A percentile compares a stretch with the other conserved stretches of the same genome.
phyloP scores from a whole-genome alignment of 805 yeast genomes.

The Lipomyces orientalis region DNA sequence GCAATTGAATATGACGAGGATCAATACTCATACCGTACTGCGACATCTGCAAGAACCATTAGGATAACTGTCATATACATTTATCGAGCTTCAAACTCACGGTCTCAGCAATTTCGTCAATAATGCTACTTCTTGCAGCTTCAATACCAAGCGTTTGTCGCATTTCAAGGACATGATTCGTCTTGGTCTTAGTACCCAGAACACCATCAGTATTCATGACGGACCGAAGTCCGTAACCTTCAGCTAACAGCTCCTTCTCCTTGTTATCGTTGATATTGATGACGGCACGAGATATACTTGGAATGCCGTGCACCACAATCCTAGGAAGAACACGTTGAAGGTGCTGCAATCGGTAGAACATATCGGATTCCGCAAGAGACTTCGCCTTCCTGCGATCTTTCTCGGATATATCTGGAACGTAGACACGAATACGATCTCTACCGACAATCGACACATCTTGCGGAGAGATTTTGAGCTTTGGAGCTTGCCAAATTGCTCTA shows the following conservation, averaged over 20 bases:
- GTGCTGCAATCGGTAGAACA: slow-evolving; percentile 88
- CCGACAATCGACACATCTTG: slow-evolving; percentile 74
- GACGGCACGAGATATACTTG: slow-evolving; percentile 93
- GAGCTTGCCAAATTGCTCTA: slow-evolving; percentile 77
- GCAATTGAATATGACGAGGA: slow-evolving; percentile 96
- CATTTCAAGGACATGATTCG: slow-evolving; percentile 93
- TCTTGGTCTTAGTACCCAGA: slow-evolving; percentile 80
- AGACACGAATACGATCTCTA: slow-evolving; percentile 57
- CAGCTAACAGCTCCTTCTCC: slow-evolving; percentile 86
- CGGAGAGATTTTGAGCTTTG: slow-evolving; percentile 81
- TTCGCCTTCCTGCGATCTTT: slow-evolving; percentile 40
- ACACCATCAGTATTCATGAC: slow-evolving; percentile 99
- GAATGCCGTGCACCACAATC: slow-evolving; percentile 90
- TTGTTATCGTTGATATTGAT: slow-evolving; percentile 88
- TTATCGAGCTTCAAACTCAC: not conserved
- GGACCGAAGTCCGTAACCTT: slow-evolving; percentile 94
- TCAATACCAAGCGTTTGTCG: slow-evolving; percentile 92
- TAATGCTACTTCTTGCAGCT: slow-evolving; percentile 93
- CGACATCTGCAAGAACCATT: slow-evolving; percentile 63
- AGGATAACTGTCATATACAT: not conserved
- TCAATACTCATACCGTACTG: slow-evolving; percentile 99
- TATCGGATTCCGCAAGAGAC: slow-evolving; percentile 48
- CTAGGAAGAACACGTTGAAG: slow-evolving; percentile 82
- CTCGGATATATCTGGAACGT: slow-evolving; percentile 34
- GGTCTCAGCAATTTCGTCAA: slow-evolving; percentile 93